Evolutionary conservation across 495 filamentous ascomycete species (phyloP), one percentile per base, ranked within the genome.

Genomic region (Extremus antarcticus): DNA sequence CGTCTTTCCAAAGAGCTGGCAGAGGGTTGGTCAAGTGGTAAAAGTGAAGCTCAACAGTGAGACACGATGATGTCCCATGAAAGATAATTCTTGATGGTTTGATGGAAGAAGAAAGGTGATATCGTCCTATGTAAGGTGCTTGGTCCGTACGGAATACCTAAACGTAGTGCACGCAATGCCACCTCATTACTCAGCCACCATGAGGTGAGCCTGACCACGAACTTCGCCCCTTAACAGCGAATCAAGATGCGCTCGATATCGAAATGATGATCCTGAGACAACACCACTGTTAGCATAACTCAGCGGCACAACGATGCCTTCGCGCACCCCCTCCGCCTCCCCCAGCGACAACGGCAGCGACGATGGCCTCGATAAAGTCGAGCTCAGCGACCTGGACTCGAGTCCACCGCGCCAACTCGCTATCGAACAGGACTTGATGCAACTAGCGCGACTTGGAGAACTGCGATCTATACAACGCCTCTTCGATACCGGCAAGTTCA

Each of bases 361-460:
- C 39, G 59, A 62, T 58, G 59, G 51, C 21, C 46, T 58, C 22
- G 54, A 45, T 51, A 54, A 62, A 43, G 59, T 62, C 35, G 59
- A 62, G 43, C 59, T 62, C 32, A 58, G 59, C 55, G 59, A 62
- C 38, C 25, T 62, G 43, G 59, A 62, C 20, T 25, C 59, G 7
- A 58, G 55, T 47, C 59, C 32, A 72, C 71, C 61, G 60, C 68
- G 69, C 17, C 72, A 70, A 43, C 71, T 82, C 29, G 79, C 82
- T 3, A 49, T 85, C 1, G 86, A 87, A 52, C 79, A 88, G 53
- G 92, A 97, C 74, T 84, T 98, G 50, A 95, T 98, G 89, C 91
- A 96, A 71, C 77, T 96, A 63, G 88, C 92, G 35, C 79, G 91
- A 49, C 66, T 92, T 55, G 92, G 92, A 25, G 91, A 98, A 64